phyloP scores from a whole-genome alignment of 2,329 filamentous ascomycete species.

The Colletotrichum tabaci region DNA sequence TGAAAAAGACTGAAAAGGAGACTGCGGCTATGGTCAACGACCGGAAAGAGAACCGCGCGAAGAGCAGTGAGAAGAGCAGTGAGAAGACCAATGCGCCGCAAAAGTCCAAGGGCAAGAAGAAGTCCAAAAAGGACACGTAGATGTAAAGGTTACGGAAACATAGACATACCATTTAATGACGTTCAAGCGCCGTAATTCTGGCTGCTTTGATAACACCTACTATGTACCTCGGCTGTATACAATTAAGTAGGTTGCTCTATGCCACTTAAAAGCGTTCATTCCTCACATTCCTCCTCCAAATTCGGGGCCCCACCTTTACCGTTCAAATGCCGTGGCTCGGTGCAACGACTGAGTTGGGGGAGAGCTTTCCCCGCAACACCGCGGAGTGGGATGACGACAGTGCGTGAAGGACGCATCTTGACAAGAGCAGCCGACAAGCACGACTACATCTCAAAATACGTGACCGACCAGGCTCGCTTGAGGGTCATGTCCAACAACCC shows the following conservation, averaged over 20 bases:
- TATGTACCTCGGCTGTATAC: slow-evolving; percentile 13
- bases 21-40: slow-evolving; percentile 55
- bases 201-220: not conserved
- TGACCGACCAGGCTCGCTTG: not conserved
- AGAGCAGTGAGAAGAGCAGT: slow-evolving; percentile 42
- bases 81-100: slow-evolving; percentile 52
- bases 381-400: slow-evolving; percentile 34
- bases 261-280: slow-evolving; percentile 7
- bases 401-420: not conserved
- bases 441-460: not conserved
- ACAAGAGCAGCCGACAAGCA: not conserved
- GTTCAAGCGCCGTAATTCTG: not conserved
- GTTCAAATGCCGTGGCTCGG: slow-evolving; percentile 14
- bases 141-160: not conserved
- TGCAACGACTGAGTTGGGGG: slow-evolving; percentile 1
- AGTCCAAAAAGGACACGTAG: slow-evolving; percentile 48
- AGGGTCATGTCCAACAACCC: slow-evolving; percentile 1
- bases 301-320: slow-evolving; percentile 15
- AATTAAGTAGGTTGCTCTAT: not conserved
- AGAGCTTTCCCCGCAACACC: slow-evolving; percentile 38
- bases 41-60: too few relatives aligned
- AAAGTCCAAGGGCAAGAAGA: slow-evolving; percentile 48
- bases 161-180: slow-evolving; percentile 5
- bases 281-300: not conserved
- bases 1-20: slow-evolving; percentile 49